These are phyloP conservation scores for Diaporthe aspalathi DNA, from an alignment of 2,329 filamentous ascomycete genomes.

Conservation along the genomic window DNA sequence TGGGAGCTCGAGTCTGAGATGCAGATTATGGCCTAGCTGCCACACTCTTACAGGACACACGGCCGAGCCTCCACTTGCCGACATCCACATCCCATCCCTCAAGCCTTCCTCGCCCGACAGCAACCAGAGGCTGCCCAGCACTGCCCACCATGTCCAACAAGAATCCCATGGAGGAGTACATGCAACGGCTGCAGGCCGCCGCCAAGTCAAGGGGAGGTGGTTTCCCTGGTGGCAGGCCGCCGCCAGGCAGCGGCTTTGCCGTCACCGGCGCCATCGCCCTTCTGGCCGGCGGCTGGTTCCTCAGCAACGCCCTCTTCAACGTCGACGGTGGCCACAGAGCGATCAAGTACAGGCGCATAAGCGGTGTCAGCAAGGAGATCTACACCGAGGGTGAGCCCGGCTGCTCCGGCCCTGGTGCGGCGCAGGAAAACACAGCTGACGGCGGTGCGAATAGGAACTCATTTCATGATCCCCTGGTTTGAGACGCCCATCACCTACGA, in stretches of 20 bases:
- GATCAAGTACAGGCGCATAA: constrained; percentile 96
- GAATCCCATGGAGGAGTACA: constrained; percentile 61
- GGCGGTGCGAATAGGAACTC: constrained; percentile 73
- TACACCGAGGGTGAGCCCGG: constrained; percentile 82
- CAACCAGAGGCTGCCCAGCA: constrained; percentile 10
- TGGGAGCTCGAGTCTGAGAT: constrained; percentile 17
- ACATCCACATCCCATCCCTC: constrained; percentile 24
- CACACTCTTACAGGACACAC: not conserved
- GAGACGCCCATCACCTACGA: constrained; percentile 98
- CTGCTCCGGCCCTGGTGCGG: constrained; percentile 9
- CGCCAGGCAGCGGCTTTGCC: constrained; percentile 54
- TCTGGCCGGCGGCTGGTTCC: constrained; percentile 61
- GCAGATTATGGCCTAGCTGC: not conserved
- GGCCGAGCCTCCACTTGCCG: constrained; percentile 28
- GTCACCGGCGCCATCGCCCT: constrained; percentile 57
- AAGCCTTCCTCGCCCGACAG: constrained; percentile 11
- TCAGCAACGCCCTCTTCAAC: constrained; percentile 76
- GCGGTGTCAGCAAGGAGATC: constrained; percentile 95
- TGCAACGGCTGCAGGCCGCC: constrained; percentile 62
- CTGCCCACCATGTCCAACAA: constrained; percentile 49
- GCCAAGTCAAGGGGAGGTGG: constrained; percentile 56
- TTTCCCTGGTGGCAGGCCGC: constrained; percentile 56
- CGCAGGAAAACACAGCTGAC: not conserved
- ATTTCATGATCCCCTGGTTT: constrained; percentile 95
- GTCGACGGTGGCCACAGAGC: constrained; percentile 98